Evolutionary conservation across 148 eudicot genomes (phyloP).

Genomic region (Camellia lanceoleosa): DNA sequence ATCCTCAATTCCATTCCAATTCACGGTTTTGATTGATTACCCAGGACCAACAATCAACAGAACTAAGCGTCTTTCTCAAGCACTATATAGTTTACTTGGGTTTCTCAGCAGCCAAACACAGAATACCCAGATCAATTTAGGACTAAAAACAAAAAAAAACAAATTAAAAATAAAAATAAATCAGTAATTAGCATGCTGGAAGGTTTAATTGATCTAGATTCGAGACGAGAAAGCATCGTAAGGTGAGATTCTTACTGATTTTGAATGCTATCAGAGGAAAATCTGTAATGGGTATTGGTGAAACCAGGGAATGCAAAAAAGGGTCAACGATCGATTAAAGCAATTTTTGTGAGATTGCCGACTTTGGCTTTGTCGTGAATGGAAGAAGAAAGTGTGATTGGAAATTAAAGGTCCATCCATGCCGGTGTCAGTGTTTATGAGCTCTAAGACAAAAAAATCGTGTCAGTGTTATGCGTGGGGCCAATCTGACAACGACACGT

Average conservation of each 20-base stretch:
- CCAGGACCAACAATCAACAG: neutral
- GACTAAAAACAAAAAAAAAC: neutral
- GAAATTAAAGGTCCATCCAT: too few relatives aligned
- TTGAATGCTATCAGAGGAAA: neutral
- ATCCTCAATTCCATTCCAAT: neutral
- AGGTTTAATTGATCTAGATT: neutral
- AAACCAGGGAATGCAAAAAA: neutral
- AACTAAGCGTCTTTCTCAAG: neutral
- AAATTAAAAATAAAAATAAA: neutral
- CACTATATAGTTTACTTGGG: neutral
- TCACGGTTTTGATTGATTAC: neutral
- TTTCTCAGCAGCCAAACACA: conserved; percentile 4
- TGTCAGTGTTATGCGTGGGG: too few relatives aligned
- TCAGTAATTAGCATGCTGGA: neutral
- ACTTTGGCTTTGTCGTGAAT: too few relatives aligned
- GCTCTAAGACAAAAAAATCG: too few relatives aligned
- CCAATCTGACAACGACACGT: too few relatives aligned
- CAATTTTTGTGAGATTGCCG: too few relatives aligned
- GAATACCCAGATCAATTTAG: neutral
- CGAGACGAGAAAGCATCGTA: neutral
- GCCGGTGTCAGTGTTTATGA: too few relatives aligned
- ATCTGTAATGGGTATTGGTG: too few relatives aligned
- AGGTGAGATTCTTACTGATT: conserved; percentile 1
- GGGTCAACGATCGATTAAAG: too few relatives aligned
- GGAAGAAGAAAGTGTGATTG: too few relatives aligned